phyloP scores from a whole-genome alignment of 495 filamentous ascomycete species.

The Evernia prunastri region DNA sequence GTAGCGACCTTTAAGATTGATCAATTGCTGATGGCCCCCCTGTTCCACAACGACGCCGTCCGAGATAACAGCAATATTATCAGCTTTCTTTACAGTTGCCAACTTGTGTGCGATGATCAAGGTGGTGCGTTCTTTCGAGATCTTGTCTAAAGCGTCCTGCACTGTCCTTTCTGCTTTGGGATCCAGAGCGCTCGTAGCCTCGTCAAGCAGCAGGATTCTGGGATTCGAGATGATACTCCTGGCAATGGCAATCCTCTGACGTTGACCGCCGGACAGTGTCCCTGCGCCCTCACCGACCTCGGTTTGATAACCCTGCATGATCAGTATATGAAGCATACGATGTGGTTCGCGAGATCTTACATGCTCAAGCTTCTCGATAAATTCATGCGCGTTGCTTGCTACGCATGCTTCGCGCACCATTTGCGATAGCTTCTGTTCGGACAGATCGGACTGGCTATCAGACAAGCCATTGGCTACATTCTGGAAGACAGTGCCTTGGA shows the following conservation, averaged over 20 bases:
- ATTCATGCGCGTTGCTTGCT: slow-evolving; percentile 32
- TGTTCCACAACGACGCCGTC: slow-evolving; percentile 43
- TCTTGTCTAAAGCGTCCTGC: slow-evolving; percentile 40
- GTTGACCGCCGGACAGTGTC: slow-evolving; percentile 42
- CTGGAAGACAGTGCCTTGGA: slow-evolving; percentile 58
- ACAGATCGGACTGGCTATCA: slow-evolving; percentile 30
- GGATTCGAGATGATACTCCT: slow-evolving; percentile 77
- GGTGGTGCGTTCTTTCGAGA: slow-evolving; percentile 37
- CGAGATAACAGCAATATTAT: slow-evolving; percentile 48
- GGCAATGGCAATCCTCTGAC: slow-evolving; percentile 61
- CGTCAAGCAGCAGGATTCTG: slow-evolving; percentile 64
- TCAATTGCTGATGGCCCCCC: slow-evolving; percentile 42
- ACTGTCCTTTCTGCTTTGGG: slow-evolving; percentile 42
- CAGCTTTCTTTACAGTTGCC: slow-evolving; percentile 48
- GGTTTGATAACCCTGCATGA: slow-evolving; percentile 38
- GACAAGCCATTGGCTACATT: slow-evolving; percentile 59
- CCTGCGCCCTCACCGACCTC: slow-evolving; percentile 34
- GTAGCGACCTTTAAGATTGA: slow-evolving; percentile 42
- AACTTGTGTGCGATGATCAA: slow-evolving; percentile 52
- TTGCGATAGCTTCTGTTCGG: slow-evolving; percentile 23
- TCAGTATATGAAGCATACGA: no score
- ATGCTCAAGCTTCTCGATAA: slow-evolving; percentile 33
- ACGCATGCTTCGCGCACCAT: slow-evolving; percentile 29
- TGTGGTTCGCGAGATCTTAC: no score
- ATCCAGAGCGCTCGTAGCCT: slow-evolving; percentile 49